Evolutionary conservation across 1,284 basidiomycete species (phyloP).

Genomic region (Leccinum griseonigrum): DNA sequence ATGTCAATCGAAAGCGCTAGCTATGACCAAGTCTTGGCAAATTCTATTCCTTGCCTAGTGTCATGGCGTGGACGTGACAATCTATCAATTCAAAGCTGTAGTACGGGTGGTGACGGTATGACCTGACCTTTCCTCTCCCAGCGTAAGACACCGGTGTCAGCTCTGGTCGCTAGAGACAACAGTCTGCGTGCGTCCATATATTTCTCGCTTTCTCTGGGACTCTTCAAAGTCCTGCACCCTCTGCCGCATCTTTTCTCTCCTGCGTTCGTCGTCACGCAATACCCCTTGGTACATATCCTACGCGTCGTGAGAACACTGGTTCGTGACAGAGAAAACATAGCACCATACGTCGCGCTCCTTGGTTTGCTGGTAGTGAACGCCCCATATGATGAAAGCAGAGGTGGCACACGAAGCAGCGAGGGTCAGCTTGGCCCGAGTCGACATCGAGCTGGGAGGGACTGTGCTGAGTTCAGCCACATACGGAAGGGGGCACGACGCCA

Average conservation of each 20-base stretch:
- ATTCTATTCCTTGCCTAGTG: background rate
- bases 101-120: background rate
- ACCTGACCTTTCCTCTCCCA: constrained; percentile 5
- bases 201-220: constrained; percentile 60
- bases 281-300: constrained; percentile 92
- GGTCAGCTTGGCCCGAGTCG: constrained; percentile 75
- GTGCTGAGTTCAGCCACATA: constrained; percentile 19
- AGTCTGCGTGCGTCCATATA: constrained; percentile 66
- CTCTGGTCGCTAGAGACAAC: constrained; percentile 35
- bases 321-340: background rate
- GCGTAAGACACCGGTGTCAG: constrained; percentile 2
- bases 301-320: constrained; percentile 31
- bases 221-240: constrained; percentile 65
- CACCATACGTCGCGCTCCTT: constrained; percentile 75
- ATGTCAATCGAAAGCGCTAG: constrained; percentile 6
- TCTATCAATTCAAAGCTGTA: background rate
- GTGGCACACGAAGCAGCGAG: constrained; percentile 67
- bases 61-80: background rate
- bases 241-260: constrained; percentile 67
- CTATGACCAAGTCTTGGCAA: background rate
- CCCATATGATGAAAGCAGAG: constrained; percentile 79
- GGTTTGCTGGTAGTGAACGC: constrained; percentile 87
- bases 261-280: constrained; percentile 80
- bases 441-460: constrained; percentile 44
- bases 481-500: constrained; percentile 6